These are phyloP conservation scores for Candida railenensis DNA, from an alignment of 805 yeast species.

Conservation along the genomic window DNA sequence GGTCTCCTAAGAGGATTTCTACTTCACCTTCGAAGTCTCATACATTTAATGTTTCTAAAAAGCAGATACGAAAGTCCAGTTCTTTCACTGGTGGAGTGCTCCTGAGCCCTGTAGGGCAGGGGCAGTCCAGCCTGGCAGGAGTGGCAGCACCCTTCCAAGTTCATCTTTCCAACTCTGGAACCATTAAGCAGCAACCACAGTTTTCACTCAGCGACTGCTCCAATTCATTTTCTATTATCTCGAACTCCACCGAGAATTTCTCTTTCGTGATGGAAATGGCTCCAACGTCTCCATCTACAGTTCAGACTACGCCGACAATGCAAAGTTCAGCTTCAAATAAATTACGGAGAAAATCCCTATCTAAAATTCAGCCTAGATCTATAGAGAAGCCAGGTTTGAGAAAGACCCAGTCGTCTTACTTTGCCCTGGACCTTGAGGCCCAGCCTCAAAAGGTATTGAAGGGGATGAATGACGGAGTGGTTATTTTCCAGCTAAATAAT, in stretches of 20 bases:
- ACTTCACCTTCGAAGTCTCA: conserved; percentile 3
- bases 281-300: background rate
- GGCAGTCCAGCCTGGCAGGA: background rate
- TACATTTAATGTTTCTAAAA: background rate
- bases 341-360: conserved; percentile 1
- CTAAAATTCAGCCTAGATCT: conserved; percentile 1
- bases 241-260: conserved; percentile 1
- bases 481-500: conserved; percentile 3
- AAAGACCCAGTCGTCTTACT: conserved; percentile 2
- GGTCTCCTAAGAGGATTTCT: conserved; percentile 1
- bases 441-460: conserved; percentile 2
- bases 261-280: conserved; percentile 3
- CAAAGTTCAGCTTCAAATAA: background rate
- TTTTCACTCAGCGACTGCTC: conserved; percentile 5
- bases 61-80: conserved; percentile 4
- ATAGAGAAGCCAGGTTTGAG: conserved; percentile 4
- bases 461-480: conserved; percentile 5
- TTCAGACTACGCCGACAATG: background rate
- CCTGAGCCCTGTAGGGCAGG: background rate
- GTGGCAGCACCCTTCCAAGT: conserved; percentile 1
- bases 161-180: conserved; percentile 4
- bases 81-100: conserved; percentile 2
- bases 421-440: conserved; percentile 1
- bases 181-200: conserved; percentile 2
- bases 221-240: background rate